Evolutionary conservation across 164 flowering plant genomes (phyloP), one percentile per base, ranked within the genome.

Genomic region (Dillenia suffruticosa): DNA sequence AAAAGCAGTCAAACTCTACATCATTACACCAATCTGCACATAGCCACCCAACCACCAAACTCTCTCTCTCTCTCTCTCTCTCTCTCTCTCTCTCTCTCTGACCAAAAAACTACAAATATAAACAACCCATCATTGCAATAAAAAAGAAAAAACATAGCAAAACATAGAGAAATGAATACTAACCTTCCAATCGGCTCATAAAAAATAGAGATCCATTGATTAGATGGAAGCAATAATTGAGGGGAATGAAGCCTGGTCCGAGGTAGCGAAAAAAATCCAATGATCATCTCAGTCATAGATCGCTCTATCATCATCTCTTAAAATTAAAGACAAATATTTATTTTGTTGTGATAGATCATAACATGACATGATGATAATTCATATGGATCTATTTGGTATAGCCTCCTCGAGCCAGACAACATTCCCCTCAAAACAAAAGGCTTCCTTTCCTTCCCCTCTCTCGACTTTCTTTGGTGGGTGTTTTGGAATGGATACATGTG

Each of bases 201-300:
- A 10, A 10, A 12, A 16, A 8, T 32, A 12, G 10, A 9, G 46
- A 52, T 49, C 44, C 13, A 40, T 22, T 11, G 60, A 12, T 13
- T 5, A 14, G 53, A 26, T 46, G 72, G 74, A 68, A 71, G 72
- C 67, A 51, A 46, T 32, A 68, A 76, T 79, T 84, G 88, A 70
- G 87, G 85, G 88, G 88, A 81, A 84, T 84, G 88, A 84, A 84
- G 88, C 88, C 88, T 84, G 88, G 88, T 84, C 88, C 88, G 88
- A 81, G 70, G 83, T 54, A 77, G 70, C 78, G 16, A 69, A 74
- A 44, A 58, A 14, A 59, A 65, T 47, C 63, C 17, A 62, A 5
- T 12, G 46, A 44, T 49, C 43, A 32, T 32, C 40, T 32, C 40
- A 32, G 40, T 32, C 40, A 4, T 32, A 5, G 40, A 32, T 32